Evolutionary conservation across 1,139 yeast genomes (phyloP).

Genomic region (Magnusiomyces ingens): DNA sequence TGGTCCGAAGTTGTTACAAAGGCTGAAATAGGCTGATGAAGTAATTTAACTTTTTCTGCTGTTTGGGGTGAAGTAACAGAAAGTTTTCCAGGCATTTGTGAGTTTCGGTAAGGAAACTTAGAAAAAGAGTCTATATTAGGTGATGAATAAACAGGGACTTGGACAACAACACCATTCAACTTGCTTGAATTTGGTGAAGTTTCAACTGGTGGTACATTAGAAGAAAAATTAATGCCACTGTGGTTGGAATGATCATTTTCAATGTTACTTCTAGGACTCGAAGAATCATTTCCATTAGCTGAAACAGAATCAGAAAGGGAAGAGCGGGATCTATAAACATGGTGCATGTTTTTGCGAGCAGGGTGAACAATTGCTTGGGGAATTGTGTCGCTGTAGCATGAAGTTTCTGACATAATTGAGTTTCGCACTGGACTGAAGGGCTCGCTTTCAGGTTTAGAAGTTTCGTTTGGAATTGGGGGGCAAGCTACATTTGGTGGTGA

Average conservation of each 20-base stretch:
- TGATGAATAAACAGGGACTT: constrained; percentile 3
- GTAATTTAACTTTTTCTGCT: neutral
- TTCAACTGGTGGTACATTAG: no score
- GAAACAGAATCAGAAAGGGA: neutral
- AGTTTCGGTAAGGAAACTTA: constrained; percentile 8
- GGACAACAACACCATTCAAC: neutral
- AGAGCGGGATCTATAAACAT: neutral
- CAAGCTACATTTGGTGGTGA: no score
- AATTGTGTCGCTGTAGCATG: no score
- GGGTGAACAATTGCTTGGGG: neutral
- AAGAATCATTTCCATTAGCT: neutral
- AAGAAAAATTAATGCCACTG: neutral
- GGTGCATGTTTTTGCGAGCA: neutral
- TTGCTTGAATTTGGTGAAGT: no score
- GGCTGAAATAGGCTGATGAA: neutral
- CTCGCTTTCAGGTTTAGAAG: no score
- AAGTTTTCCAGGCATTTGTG: constrained; percentile 5
- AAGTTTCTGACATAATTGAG: no score
- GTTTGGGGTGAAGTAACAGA: constrained; percentile 1
- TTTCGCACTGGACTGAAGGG: no score
- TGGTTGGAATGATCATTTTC: neutral
- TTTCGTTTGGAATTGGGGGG: no score
- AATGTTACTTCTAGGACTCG: neutral
- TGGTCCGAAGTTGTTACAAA: neutral
- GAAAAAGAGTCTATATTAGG: constrained; percentile 9